Evolutionary conservation across 805 yeast species (phyloP), one percentile per base, ranked within the genome.

Genomic region (Teunomyces gatunensis): DNA sequence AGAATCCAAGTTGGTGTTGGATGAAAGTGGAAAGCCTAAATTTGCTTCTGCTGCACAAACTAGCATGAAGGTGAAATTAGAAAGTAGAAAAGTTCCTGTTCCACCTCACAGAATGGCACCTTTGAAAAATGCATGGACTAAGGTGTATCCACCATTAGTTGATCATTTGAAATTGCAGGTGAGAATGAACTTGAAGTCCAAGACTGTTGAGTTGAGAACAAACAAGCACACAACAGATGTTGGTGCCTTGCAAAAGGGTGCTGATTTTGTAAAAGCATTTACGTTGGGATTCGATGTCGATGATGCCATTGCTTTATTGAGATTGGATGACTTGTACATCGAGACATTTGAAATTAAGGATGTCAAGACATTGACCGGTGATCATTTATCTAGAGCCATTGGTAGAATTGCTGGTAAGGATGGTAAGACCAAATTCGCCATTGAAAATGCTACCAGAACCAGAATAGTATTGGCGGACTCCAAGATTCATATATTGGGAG

Each of bases 321-420:
- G 99, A 70, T 76, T 94, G 60, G 99, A 94, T 67, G 99, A 94
- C 68, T 79, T 94, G 54, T 94, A 91, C 74, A 91, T 94, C 54
- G 99, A 94, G 70, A 89, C 98, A 4, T 94, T 94, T 64, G 99
- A 94, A 66, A 79, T 94, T 59, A 94, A 94, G 67, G 99, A 94
- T 69, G 97, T 94, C 48, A 95, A 94, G 71, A 92, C 97, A 4
- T 75, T 94, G 56, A 84, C 83, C 25, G 99, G 98, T 23, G 99
- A 94, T 71, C 99, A 94, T 80, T 77, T 94, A 65, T 87, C 96
- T 45, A 85, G 99, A 79, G 99, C 99, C 6, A 94, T 94, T 65
- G 99, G 99, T 62, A 89, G 99, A 79, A 94, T 94, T 69, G 99
- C 99, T 11, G 99, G 99, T 68, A 95, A 94, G 65, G 99, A 94